These are phyloP conservation scores for Eremothecium gossypii DNA, from an alignment of 1,139 yeast species.

Conservation along the genomic window DNA sequence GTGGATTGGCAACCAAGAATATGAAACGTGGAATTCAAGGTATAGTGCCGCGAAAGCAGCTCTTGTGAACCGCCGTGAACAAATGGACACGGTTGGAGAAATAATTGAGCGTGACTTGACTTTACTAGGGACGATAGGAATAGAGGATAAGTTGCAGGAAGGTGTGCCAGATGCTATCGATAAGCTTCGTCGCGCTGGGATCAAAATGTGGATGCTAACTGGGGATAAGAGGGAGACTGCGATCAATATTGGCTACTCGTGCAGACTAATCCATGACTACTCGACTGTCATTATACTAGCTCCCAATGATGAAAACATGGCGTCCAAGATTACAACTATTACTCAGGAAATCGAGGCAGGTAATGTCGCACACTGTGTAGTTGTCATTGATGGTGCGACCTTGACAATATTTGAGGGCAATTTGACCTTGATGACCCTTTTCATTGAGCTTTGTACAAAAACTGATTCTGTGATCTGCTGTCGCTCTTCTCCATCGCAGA, in stretches of 20 bases:
- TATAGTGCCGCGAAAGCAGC: slow-evolving; percentile 75
- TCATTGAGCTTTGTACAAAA: slow-evolving; percentile 73
- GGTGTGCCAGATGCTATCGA: slow-evolving; percentile 95
- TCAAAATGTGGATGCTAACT: slow-evolving; percentile 94
- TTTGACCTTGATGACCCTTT: slow-evolving; percentile 57
- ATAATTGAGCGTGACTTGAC: slow-evolving; percentile 57
- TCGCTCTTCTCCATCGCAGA: slow-evolving; percentile 94
- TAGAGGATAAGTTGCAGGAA: slow-evolving; percentile 90
- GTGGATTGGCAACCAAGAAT: slow-evolving; percentile 55
- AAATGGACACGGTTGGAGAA: slow-evolving; percentile 67
- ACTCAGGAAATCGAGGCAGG: slow-evolving; percentile 44
- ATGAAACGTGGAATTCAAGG: slow-evolving; percentile 53
- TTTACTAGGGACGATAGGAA: slow-evolving; percentile 87
- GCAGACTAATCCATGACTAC: slow-evolving; percentile 85
- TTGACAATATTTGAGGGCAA: slow-evolving; percentile 64
- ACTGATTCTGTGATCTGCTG: slow-evolving; percentile 92
- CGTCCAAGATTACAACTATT: slow-evolving; percentile 35
- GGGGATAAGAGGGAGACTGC: slow-evolving; percentile 99
- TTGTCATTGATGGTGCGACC: slow-evolving; percentile 89
- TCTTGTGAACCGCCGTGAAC: slow-evolving; percentile 51
- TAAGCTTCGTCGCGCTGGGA: slow-evolving; percentile 84
- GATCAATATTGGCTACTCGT: slow-evolving; percentile 90
- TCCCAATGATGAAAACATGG: slow-evolving; percentile 46
- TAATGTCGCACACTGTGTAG: slow-evolving; percentile 82
- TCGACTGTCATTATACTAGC: slow-evolving; percentile 77